Conservation (phyloP, 352 stramenopile genomes). For the Pythium periplocum region DNA sequence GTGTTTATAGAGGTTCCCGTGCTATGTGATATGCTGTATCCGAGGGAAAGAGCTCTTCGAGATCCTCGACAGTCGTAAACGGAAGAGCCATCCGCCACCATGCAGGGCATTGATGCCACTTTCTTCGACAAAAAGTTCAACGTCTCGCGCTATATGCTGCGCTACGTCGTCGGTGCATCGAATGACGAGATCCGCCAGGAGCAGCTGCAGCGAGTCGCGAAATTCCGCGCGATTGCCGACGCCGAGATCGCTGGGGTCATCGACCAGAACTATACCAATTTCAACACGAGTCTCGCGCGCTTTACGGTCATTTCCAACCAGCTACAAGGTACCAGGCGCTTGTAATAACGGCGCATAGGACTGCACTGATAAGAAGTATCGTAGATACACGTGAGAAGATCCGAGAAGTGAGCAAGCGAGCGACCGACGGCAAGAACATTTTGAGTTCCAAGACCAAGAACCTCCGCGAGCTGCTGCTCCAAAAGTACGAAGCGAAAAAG, state of each 20-base stretch:
- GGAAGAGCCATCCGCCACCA: conserved; percentile 9
- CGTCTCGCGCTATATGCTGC: conserved; percentile 72
- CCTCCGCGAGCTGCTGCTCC: conserved; percentile 65
- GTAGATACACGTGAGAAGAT: conserved; percentile 68
- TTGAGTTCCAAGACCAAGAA: conserved; percentile 83
- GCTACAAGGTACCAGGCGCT: conserved; percentile 41
- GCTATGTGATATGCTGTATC: no score
- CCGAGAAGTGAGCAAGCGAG: conserved; percentile 58
- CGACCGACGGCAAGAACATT: conserved; percentile 73
- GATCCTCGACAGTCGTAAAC: no score
- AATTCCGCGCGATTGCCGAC: conserved; percentile 60
- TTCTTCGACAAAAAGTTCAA: conserved; percentile 88
- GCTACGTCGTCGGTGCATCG: conserved; percentile 59
- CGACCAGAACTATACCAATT: conserved; percentile 80
- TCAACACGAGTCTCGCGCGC: conserved; percentile 77
- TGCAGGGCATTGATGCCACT: conserved; percentile 62
- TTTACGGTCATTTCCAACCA: conserved; percentile 78
- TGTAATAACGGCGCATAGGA: background rate
- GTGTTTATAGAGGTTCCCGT: conserved; percentile 5
- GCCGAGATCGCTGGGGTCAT: conserved; percentile 78
- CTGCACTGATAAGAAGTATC: background rate
- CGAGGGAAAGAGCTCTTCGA: no score
- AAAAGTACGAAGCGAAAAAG: conserved; percentile 83
- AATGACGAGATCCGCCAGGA: conserved; percentile 65
- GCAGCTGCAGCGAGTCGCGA: conserved; percentile 56